Percentiles rank a stretch among this genome's conserved stretches.
Conservation (phyloP, 176 grass and related monocot genomes). For the Olyra latifolia region DNA sequence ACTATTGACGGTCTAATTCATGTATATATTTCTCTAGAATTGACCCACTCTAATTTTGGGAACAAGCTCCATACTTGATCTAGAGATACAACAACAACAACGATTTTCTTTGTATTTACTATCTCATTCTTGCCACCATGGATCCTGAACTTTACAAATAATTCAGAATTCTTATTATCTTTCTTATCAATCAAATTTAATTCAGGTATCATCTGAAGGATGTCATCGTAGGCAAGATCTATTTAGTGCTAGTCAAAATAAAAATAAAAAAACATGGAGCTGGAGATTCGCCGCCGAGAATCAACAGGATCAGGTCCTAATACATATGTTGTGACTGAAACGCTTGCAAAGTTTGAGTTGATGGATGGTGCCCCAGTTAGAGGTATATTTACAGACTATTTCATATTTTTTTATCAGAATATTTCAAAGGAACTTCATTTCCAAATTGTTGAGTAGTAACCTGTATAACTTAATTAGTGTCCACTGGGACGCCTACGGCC, state of each 20-base stretch:
- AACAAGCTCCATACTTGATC: too few species aligned
- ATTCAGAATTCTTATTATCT: conserved; percentile 13
- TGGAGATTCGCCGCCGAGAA: conserved; percentile 87
- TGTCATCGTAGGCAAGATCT: conserved; percentile 93
- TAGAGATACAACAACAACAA: too few species aligned
- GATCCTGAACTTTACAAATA: too few species aligned
- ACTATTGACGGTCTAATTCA: too few species aligned
- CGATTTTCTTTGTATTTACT: too few species aligned
- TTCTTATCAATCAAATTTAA: conserved; percentile 18
- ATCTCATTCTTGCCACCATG: too few species aligned
- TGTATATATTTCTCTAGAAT: too few species aligned
- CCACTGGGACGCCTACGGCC: not conserved
- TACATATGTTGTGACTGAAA: conserved; percentile 99
- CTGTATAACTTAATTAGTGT: not conserved
- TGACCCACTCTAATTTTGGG: too few species aligned
- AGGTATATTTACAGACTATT: conserved; percentile 52
- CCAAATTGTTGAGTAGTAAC: not conserved
- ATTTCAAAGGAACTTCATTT: not conserved
- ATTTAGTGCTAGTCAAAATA: conserved; percentile 98
- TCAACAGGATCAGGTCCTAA: conserved; percentile 96
- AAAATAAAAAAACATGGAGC: conserved; percentile 99
- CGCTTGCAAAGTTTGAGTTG: conserved; percentile 98
- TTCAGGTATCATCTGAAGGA: conserved; percentile 96
- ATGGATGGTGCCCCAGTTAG: conserved; percentile 99
- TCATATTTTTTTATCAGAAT: not conserved